A percentile compares a stretch with the other conserved stretches of the same genome.
Conservation (phyloP, 2,329 filamentous ascomycete species). For the Aspergillus brasiliensis region DNA sequence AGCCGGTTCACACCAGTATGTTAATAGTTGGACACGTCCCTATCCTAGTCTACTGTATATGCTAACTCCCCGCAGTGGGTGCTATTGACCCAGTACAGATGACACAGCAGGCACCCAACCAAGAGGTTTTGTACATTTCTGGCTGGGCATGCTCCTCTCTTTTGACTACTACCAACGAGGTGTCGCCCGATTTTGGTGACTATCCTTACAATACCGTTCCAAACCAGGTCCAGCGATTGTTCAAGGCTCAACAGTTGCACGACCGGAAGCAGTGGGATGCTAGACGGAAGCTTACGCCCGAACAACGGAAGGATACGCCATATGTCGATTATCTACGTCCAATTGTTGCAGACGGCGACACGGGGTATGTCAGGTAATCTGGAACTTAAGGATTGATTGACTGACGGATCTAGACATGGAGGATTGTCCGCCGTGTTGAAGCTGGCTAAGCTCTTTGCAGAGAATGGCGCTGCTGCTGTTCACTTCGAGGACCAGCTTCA, state of each 20-base stretch:
- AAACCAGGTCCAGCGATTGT: constrained; percentile 93
- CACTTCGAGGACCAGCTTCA: constrained; percentile 98
- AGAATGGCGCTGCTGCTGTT: constrained; percentile 93
- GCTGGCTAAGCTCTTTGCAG: constrained; percentile 94
- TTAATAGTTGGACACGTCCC: neutral
- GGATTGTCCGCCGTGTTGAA: constrained; percentile 92
- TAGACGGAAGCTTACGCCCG: constrained; percentile 73
- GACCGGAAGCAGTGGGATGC: constrained; percentile 94
- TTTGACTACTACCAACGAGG: constrained; percentile 91
- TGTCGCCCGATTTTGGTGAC: constrained; percentile 96
- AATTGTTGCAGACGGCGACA: constrained; percentile 95
- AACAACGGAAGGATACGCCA: constrained; percentile 72
- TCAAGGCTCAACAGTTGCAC: constrained; percentile 96
- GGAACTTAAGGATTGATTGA: neutral
- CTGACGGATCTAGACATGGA: constrained; percentile 64
- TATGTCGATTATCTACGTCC: constrained; percentile 92
- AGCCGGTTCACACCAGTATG: constrained; percentile 89
- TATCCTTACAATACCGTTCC: constrained; percentile 99
- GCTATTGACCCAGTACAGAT: constrained; percentile 99
- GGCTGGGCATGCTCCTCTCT: constrained; percentile 97
- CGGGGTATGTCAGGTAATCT: constrained; percentile 55
- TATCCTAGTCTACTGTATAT: no score
- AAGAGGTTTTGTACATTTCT: constrained; percentile 93
- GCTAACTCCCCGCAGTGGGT: constrained; percentile 66
- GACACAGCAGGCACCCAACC: constrained; percentile 95